Evolutionary conservation across 1,284 basidiomycete species (phyloP).

Genomic region (Leccinum fuscescens): DNA sequence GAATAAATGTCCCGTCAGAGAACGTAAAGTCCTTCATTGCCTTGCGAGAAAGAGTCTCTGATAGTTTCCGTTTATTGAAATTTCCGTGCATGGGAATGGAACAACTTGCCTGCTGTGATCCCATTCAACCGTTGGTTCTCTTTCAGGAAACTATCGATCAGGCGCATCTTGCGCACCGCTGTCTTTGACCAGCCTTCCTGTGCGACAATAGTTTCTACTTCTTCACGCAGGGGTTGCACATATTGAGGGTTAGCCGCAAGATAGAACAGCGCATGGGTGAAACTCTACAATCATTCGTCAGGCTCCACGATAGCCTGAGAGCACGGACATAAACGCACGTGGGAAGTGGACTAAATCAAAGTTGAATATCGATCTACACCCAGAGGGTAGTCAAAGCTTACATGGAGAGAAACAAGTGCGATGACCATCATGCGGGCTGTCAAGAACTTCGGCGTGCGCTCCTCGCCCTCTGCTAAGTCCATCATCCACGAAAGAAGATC

Average conservation of each 20-base stretch:
- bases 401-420: background rate
- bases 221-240: background rate
- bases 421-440: too few species aligned
- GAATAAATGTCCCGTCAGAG: conserved; percentile 42
- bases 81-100: background rate
- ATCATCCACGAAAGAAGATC: background rate
- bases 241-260: background rate
- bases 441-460: background rate
- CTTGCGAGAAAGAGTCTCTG: conserved; percentile 20
- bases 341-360: background rate
- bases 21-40: conserved; percentile 39
- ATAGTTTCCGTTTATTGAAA: background rate
- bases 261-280: background rate
- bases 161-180: background rate
- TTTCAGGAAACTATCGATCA: background rate
- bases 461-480: background rate
- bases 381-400: background rate
- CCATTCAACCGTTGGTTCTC: background rate
- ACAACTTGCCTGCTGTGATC: background rate
- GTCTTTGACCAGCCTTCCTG: background rate
- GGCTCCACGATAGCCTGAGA: background rate
- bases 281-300: background rate
- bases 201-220: background rate
- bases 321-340: background rate
- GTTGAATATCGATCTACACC: background rate